These are phyloP conservation scores for Avena sativa DNA, from an alignment of 176 grass and related monocot genomes.

Conservation along the genomic window DNA sequence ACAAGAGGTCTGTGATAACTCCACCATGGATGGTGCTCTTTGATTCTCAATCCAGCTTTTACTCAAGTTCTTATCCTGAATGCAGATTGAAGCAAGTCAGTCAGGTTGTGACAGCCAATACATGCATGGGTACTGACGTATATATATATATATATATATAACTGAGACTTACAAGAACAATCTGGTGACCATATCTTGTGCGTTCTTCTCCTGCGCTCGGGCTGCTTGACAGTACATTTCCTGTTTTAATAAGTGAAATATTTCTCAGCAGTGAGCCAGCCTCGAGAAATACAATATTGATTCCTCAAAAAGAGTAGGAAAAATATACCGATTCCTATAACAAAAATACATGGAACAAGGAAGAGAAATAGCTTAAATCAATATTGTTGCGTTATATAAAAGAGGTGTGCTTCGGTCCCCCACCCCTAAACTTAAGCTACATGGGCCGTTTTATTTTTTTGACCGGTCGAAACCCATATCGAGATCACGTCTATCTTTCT, in stretches of 20 bases:
- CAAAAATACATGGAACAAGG: slow-evolving; percentile 20
- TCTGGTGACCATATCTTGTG: slow-evolving; percentile 55
- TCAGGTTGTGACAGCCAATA: slow-evolving; percentile 29
- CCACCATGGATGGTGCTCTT: slow-evolving; percentile 53
- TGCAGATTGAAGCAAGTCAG: slow-evolving; percentile 30
- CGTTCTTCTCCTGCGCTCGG: slow-evolving; percentile 60
- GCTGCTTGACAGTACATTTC: slow-evolving; percentile 58
- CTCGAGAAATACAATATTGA: slow-evolving; percentile 1
- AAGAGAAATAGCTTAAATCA: not conserved
- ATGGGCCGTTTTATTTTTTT: no score
- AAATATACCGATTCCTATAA: slow-evolving; percentile 12
- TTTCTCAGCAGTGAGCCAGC: slow-evolving; percentile 1
- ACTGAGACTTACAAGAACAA: slow-evolving; percentile 60
- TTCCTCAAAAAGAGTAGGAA: not conserved
- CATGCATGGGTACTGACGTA: not conserved
- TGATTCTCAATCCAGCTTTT: slow-evolving; percentile 76
- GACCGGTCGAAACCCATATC: no score
- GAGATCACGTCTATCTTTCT: no score
- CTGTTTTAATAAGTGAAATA: slow-evolving; percentile 56
- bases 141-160: not conserved
- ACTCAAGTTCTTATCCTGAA: slow-evolving; percentile 80
- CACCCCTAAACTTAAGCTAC: no score
- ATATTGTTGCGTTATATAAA: not conserved
- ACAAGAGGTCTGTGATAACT: slow-evolving; percentile 66
- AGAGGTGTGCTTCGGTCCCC: no score